Base-by-base conservation (phyloP, 2,329 filamentous ascomycete genomes). In the Fusarium stilboides region DNA sequence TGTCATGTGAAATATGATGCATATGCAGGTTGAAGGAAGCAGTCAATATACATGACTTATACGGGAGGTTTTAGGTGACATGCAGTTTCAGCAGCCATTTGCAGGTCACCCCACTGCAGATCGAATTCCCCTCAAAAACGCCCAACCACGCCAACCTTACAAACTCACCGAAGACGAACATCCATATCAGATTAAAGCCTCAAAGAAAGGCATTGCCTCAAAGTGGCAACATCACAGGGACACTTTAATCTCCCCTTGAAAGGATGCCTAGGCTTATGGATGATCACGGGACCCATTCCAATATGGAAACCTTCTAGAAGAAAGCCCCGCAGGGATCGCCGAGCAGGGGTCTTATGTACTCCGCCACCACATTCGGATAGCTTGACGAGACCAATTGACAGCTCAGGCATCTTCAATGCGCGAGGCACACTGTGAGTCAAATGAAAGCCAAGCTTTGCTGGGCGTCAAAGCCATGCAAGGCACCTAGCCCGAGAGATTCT, bases 241-340 rank as follows among this genome's bases (percentile, higher is more conserved):
- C 44, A 36, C 13, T 20, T 20, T 44, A 49, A 46, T 33, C 12
- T 39, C 14, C 36, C 10, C 4, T 31, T 14, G 20, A 40, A 20
- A 39, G 17, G 36, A 20, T 20, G 33, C 56, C 44, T 17, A 44
- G 42, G 22, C 26, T 43, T 43, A 17, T n/a, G n/a, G 9, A 22
- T 15, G 17, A 42, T 70, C 67, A 69, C 43, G 53, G 20, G 66
- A 69, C 36, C 42, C 19, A 15, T 50, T 52, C n/a, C 6, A 50
- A 63, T 40, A 50, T 19, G 44, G 62, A 69, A 70, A 8, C 9
- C 42, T 69, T 69, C 67, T 51, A 15, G 66, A 69, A 69, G 9
- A 34, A 19, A n/a, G 15, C 52, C 28, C 59, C 19, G 45, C 22
- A 12, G 28, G 20, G 36, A 45, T 58, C 33, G 20, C 10, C 49